Evolutionary conservation across 1,284 basidiomycete genomes (phyloP).

Genomic region (Trametes sp.): DNA sequence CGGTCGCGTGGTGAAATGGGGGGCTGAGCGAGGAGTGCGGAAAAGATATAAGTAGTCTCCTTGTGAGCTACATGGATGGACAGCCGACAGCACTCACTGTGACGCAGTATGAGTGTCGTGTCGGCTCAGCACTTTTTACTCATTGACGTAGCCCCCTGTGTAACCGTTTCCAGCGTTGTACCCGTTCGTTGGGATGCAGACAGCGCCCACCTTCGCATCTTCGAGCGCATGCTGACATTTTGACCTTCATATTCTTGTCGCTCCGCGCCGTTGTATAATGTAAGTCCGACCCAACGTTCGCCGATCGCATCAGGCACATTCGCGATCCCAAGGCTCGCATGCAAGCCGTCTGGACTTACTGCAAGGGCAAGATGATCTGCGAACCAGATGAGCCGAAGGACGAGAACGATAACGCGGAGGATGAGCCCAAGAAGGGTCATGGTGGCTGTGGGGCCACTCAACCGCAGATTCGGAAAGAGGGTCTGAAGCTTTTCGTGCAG

Average conservation of each 20-base stretch:
- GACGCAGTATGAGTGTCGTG: constrained; percentile 65
- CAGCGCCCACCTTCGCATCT: constrained; percentile 5
- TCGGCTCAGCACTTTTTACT: constrained; percentile 65
- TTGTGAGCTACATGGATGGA: constrained; percentile 46
- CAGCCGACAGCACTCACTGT: constrained; percentile 56
- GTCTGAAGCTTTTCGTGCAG: constrained; percentile 94
- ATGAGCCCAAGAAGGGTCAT: constrained; percentile 85
- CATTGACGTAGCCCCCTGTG: constrained; percentile 64
- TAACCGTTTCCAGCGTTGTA: constrained; percentile 48
- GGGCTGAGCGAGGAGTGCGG: constrained; percentile 93
- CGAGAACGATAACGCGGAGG: constrained; percentile 81
- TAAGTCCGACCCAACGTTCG: constrained; percentile 86
- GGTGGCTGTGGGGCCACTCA: constrained; percentile 96
- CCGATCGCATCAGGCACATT: constrained; percentile 84
- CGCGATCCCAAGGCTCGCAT: constrained; percentile 91
- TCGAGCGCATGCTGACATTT: constrained; percentile 63
- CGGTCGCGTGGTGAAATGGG: constrained; percentile 90
- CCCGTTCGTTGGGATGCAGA: constrained; percentile 33
- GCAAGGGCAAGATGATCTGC: constrained; percentile 88
- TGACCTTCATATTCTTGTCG: constrained; percentile 34
- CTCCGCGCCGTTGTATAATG: constrained; percentile 32
- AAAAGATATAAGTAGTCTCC: constrained; percentile 49
- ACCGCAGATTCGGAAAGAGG: constrained; percentile 93
- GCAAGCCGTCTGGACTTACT: constrained; percentile 85
- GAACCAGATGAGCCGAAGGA: constrained; percentile 88